phyloP scores from a whole-genome alignment of 164 flowering plant species.

The Piper longum region DNA sequence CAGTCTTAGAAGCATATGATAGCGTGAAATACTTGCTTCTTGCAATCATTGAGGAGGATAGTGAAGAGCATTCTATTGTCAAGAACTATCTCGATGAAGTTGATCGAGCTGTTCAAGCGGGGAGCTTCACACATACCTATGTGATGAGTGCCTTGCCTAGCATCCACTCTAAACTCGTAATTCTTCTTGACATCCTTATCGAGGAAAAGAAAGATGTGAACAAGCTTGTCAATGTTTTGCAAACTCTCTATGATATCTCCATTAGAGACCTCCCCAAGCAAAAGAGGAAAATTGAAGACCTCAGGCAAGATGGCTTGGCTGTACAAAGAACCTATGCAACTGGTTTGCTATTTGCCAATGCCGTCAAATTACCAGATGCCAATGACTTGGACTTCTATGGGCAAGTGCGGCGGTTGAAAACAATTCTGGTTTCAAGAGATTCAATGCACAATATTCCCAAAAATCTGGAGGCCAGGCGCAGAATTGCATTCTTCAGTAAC shows the following conservation, averaged over 20 bases:
- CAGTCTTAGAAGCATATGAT: conserved; percentile 80
- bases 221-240: conserved; percentile 46
- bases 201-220: conserved; percentile 28
- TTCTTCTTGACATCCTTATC: conserved; percentile 43
- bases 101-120: conserved; percentile 31
- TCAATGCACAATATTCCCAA: conserved; percentile 69
- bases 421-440: conserved; percentile 67
- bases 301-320: conserved; percentile 53
- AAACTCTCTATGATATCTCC: conserved; percentile 65
- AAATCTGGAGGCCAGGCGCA: conserved; percentile 72
- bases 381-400: conserved; percentile 39
- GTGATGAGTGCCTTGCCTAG: conserved; percentile 24
- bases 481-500: conserved; percentile 86
- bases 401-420: conserved; percentile 55
- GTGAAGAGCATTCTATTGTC: conserved; percentile 55
- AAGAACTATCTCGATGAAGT: conserved; percentile 39
- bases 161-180: conserved; percentile 47
- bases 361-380: conserved; percentile 42
- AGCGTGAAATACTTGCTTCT: conserved; percentile 56
- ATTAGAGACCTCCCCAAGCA: conserved; percentile 49
- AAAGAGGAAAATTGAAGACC: conserved; percentile 30
- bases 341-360: conserved; percentile 68
- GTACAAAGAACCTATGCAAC: conserved; percentile 11
- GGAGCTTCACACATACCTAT: conserved; percentile 41
- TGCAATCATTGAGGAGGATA: conserved; percentile 30